Base-by-base conservation (phyloP, 2,329 filamentous ascomycete species). In the Aspergillus terreus region DNA sequence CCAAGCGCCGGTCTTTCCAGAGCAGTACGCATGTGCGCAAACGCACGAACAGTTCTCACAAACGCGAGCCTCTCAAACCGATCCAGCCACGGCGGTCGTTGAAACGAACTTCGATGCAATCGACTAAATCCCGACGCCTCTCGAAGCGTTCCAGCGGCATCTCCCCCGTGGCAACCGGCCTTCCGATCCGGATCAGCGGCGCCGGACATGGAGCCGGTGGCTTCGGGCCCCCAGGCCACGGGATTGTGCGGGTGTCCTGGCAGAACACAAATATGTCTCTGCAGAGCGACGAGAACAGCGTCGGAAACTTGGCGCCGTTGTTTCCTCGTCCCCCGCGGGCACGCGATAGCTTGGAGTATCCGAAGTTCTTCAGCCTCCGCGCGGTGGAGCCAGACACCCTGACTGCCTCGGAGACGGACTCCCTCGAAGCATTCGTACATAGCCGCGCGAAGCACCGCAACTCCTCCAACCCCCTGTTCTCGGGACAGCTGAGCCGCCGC, bases 181-280 rank as follows among this genome's bases (percentile, higher is more conserved):
- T 74, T 30, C 71, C 72, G 0, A 58, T 69, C n/a, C 61, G 72
- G 50, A 59, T 70, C 15, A 74, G 71, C 47, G 72, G 72, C 15
- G 71, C 71, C 15, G 71, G 71, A 2, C 71, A 74, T 57, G 72
- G 72, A 4, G 67, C 69, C 2, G 71, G 72, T 38, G 69, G 70
- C 4, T 64, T 72, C 14, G 65, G 68, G n/a, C 65, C 68, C 30
- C 61, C 67, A 4, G 66, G 68, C 9, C 62, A 67, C 50, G 67
- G 66, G n/a, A 48, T 66, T 4, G 66, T 68, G 6, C 63, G 66
- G 14, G 55, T 62, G 41, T 73, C 71, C 32, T 73, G 71, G 71
- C 68, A 72, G 50, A 71, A 67, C 47, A 66, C 65, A 1, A 64
- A 65, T 30, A 54, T 54, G 7, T 70, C 69, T 3, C 54, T 71